Conservation (phyloP, 495 filamentous ascomycete genomes). For the Mytilinidion resinicola region DNA sequence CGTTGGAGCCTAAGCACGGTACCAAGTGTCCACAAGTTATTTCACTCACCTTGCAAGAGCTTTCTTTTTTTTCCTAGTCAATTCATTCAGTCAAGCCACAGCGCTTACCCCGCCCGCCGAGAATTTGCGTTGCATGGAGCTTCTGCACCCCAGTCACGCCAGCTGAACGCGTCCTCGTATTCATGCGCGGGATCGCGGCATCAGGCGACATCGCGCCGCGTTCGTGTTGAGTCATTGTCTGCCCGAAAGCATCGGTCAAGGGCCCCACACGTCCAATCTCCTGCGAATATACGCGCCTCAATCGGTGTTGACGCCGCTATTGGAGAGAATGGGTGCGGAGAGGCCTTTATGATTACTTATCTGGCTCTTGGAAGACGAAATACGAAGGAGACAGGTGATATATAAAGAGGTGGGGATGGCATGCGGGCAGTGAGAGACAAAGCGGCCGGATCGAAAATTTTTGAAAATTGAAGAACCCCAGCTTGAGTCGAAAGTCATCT, state of each 20-base stretch:
- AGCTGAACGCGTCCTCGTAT: background rate
- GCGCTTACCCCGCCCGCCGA: no score
- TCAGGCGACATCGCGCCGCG: background rate
- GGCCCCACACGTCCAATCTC: no score
- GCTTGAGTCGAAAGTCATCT: no score
- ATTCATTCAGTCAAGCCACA: no score
- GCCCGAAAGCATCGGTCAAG: background rate
- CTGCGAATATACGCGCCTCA: no score
- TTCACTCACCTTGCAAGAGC: no score
- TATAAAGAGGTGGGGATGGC: background rate
- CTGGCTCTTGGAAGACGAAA: background rate
- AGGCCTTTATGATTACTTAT: background rate
- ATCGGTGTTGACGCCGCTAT: background rate
- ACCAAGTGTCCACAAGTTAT: no score
- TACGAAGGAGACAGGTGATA: background rate
- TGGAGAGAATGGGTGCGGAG: background rate
- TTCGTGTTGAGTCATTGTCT: constrained; percentile 1
- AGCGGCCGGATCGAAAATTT: background rate
- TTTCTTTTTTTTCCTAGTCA: no score
- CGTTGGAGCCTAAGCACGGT: no score
- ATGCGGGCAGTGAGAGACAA: background rate
- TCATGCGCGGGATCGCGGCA: background rate
- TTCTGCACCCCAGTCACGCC: no score
- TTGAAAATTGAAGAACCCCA: background rate
- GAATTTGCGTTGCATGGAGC: no score